Evolutionary conservation across 768 basidiomycete species (phyloP).

Genomic region (Tricholoma terreum): DNA sequence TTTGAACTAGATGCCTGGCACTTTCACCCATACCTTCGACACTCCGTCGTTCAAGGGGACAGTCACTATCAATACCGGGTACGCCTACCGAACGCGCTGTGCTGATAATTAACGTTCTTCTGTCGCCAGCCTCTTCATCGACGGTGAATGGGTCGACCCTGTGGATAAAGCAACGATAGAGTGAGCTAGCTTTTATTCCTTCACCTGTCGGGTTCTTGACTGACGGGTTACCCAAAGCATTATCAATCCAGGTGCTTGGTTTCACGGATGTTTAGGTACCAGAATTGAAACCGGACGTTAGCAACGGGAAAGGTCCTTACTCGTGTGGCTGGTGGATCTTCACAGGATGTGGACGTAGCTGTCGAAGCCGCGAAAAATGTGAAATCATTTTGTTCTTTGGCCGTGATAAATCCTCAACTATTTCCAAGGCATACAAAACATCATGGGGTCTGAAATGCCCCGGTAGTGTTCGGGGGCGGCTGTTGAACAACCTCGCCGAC

Average conservation of each 20-base stretch:
- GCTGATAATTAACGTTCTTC: too few relatives aligned
- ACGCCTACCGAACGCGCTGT: not conserved
- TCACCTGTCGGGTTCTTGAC: not conserved
- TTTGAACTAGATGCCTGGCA: too few relatives aligned
- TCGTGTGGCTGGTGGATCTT: constrained; percentile 54
- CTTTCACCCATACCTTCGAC: constrained; percentile 22
- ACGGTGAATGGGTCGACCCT: constrained; percentile 62
- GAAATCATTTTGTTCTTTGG: constrained; percentile 26
- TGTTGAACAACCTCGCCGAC: constrained; percentile 28
- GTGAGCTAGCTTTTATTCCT: constrained; percentile 37
- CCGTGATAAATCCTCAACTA: too few relatives aligned
- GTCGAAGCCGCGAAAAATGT: constrained; percentile 73
- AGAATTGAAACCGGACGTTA: constrained; percentile 22
- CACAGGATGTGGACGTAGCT: constrained; percentile 63
- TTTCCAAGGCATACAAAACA: constrained; percentile 39
- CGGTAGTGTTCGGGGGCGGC: constrained; percentile 29
- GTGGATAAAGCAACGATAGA: constrained; percentile 60
- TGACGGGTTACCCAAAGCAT: constrained; percentile 38
- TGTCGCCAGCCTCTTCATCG: constrained; percentile 63
- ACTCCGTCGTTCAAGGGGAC: constrained; percentile 19
- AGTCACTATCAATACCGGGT: constrained; percentile 21
- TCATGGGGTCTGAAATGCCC: constrained; percentile 62
- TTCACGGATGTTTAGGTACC: not conserved
- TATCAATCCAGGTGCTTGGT: constrained; percentile 48
- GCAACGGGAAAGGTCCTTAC: constrained; percentile 65